phyloP scores from a whole-genome alignment of 768 basidiomycete species.

The Steccherinum ochraceum region DNA sequence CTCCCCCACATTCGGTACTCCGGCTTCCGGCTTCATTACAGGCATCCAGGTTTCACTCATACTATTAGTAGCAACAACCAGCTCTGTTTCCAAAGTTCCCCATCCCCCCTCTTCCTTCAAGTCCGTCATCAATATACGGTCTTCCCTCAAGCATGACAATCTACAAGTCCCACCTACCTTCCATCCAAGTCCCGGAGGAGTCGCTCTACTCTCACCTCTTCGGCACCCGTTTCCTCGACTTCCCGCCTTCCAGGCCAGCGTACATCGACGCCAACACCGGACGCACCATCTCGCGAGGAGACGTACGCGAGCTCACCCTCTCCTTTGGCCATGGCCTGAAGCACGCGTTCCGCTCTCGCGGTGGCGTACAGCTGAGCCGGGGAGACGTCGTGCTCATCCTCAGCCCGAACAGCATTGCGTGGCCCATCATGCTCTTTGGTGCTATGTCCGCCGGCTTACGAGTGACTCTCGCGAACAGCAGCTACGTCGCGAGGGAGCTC shows the following conservation, averaged over 20 bases:
- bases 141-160: slow-evolving; percentile 29
- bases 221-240: slow-evolving; percentile 19
- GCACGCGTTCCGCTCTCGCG: slow-evolving; percentile 16
- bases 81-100: too few relatives aligned
- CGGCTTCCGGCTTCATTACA: too few relatives aligned
- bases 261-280: slow-evolving; percentile 65
- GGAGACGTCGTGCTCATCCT: slow-evolving; percentile 61
- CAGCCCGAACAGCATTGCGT: slow-evolving; percentile 61
- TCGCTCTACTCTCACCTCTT: slow-evolving; percentile 50
- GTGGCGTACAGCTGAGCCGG: slow-evolving; percentile 28
- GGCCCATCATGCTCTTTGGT: slow-evolving; percentile 39
- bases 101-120: too few relatives aligned
- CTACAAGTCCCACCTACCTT: slow-evolving; percentile 39
- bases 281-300: slow-evolving; percentile 46
- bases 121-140: too few relatives aligned
- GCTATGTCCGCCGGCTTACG: slow-evolving; percentile 60
- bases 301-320: slow-evolving; percentile 47
- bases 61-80: too few relatives aligned
- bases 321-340: slow-evolving; percentile 54
- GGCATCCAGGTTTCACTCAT: too few relatives aligned
- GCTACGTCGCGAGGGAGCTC: slow-evolving; percentile 64
- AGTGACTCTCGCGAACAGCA: slow-evolving; percentile 68
- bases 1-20: too few relatives aligned
- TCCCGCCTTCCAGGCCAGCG: slow-evolving; percentile 30
- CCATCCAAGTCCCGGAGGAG: slow-evolving; percentile 30